Conservation (phyloP, 305 asterid species). For the Fraxinus velutina region DNA sequence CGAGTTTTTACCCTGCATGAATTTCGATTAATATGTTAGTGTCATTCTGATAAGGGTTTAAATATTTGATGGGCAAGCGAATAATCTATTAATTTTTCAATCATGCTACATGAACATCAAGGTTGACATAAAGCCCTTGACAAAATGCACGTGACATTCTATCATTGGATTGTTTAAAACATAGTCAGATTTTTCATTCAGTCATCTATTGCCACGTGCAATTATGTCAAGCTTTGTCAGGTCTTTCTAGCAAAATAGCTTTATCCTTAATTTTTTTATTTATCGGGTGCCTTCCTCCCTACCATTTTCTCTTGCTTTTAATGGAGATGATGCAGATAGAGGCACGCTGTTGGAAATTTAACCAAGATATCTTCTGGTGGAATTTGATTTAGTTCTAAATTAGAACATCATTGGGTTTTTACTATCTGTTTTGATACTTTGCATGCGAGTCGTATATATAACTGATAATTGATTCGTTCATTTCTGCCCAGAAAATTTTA, state of each 20-base stretch:
- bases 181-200: too few species aligned
- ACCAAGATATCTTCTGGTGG: not conserved
- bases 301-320: not conserved
- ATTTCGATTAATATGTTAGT: not conserved
- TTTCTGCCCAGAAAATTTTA: constrained; percentile 64
- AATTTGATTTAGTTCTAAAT: not conserved
- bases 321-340: not conserved
- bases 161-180: too few species aligned
- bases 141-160: too few species aligned
- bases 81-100: not conserved
- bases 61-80: not conserved
- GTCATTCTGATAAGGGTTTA: not conserved
- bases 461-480: not conserved
- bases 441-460: not conserved
- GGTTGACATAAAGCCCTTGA: too few species aligned
- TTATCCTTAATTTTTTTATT: not conserved
- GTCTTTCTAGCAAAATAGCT: too few species aligned
- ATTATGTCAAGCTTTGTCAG: too few species aligned
- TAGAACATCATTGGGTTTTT: not conserved
- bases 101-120: too few species aligned
- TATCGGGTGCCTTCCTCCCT: not conserved
- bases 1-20: not conserved
- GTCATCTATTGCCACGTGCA: too few species aligned
- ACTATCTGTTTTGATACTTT: not conserved
- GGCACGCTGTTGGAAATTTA: not conserved